Evolutionary conservation across 257 asterid species (phyloP), one percentile per base, ranked within the genome.

Genomic region (Catharanthus roseus): DNA sequence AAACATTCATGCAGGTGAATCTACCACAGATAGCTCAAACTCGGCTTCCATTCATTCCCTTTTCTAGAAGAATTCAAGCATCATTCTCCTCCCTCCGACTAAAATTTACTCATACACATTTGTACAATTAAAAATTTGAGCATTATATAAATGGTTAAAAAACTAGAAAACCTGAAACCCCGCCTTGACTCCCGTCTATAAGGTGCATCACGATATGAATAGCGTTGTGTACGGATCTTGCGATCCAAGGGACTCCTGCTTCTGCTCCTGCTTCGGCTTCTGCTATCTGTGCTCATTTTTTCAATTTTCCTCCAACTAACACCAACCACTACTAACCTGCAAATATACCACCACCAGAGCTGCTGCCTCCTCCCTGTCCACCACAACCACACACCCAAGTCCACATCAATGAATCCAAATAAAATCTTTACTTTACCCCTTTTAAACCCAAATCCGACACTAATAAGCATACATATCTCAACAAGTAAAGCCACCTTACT

Each of bases 171-270:
- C 98, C 98, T 93, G 98, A 80, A 90, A 71, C 96, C 96, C 90
- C 86, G 84, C 41, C 91, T 86, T 60, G 89, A 65, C 75, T 93
- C 97, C 80, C 96, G 85, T 16, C 86, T 89, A 84, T 93, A 93
- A 16, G 98, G 97, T 63, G 96, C 96, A 79, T 93, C 97, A 69
- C 97, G 99, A 77, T 93, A 82, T 56, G 96, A 86, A 86, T 77
- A 74, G 53, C 96, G 95, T 57, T 88, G 86, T 68, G 93, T 86
- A 72, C 93, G 96, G 66, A 89, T 88, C 87, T 91, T 93, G 81
- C 96, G 96, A 76, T 86, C 99, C 87, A 90, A 64, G 4, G 99
- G 99, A 72, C 99, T 93, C 86, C 96, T 84, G 95, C 98, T 90
- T 28, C 97, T 77, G 87, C 96, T 90, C 69, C 86, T 74, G 84